Evolutionary conservation across 140 eudicot genomes (phyloP), one percentile per base, ranked within the genome.

Genomic region (Ambrosia hybrid): DNA sequence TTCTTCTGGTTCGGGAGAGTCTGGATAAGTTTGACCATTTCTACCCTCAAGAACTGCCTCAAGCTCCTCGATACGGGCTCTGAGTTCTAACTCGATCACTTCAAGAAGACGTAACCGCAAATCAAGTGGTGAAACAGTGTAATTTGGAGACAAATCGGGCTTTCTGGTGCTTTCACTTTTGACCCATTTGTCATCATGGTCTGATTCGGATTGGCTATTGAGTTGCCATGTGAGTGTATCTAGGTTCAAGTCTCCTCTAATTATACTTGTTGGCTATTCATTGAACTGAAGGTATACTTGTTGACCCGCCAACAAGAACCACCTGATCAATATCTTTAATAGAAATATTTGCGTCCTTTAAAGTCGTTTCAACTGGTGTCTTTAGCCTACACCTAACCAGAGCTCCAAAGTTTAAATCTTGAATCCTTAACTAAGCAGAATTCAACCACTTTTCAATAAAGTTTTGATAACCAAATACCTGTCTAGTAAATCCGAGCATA

Each of bases 261-360:
- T 79, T 70, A 79, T 73, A 14, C 80, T 81, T 63, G 84, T 78
- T 69, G n/a, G n/a, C n/a, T n/a, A 38, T 38, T 38, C 2, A 38
- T 38, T 38, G 1, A 75, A 88, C 95, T 1, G 91, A 88, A 15
- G 95, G 95, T 26, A 88, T 88, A 74, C 95, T 88, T 0, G 95
- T 88, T 7, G 88, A 85, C 4, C 95, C 95, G 61, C 95, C 95
- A 58, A 88, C 95, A 57, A 88, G 91, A 56, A 88, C 85, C 36
- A 88, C 91, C 55, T 88, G 91, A 78, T 88, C 88, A 46, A 88
- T 69, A 73, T 88, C 86, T 83, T 83, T 85, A n/a, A 85, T 73
- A 1, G 95, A 75, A 34, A 88, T 88, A 39, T 83, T 83, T 59
- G 91, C 95, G 80, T 88, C 95, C 81, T 81, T 85, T 73, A 88